Conservation (phyloP, 2,329 filamentous ascomycete genomes). For the Fusarium sp. region DNA sequence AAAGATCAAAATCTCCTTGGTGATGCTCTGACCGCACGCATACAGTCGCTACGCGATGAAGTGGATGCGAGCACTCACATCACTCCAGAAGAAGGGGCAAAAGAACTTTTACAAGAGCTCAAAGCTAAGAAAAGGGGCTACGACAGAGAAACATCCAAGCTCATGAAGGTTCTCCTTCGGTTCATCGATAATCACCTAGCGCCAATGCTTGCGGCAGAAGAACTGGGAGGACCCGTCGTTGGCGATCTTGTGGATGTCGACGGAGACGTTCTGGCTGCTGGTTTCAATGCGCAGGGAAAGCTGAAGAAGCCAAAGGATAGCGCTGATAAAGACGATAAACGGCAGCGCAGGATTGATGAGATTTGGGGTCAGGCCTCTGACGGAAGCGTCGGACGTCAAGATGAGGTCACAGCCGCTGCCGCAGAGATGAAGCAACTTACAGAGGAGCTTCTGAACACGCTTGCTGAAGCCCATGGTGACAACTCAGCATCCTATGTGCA, state of each 20-base stretch:
- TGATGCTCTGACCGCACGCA: conserved; percentile 65
- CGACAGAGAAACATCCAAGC: conserved; percentile 67
- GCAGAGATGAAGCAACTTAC: conserved; percentile 69
- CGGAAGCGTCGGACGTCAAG: conserved; percentile 46
- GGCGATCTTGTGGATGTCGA: conserved; percentile 76
- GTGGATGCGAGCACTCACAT: conserved; percentile 67
- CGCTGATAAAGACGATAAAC: conserved; percentile 57
- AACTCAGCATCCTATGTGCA: conserved; percentile 68
- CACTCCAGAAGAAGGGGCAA: conserved; percentile 69
- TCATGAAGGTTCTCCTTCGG: conserved; percentile 72
- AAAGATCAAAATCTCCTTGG: conserved; percentile 67
- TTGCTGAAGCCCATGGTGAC: conserved; percentile 65
- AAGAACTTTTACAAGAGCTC: conserved; percentile 71
- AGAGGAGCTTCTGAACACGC: conserved; percentile 69
- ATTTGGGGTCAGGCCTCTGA: conserved; percentile 63
- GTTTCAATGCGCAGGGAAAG: conserved; percentile 70
- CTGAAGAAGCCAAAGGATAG: conserved; percentile 59
- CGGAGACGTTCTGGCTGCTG: conserved; percentile 67
- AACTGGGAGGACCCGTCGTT: conserved; percentile 84
- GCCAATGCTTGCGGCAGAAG: conserved; percentile 82
- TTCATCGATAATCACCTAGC: conserved; percentile 80
- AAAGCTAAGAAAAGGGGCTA: conserved; percentile 68
- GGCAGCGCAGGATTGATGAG: conserved; percentile 71
- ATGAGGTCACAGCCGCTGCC: conserved; percentile 63
- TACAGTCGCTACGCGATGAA: conserved; percentile 68